Evolutionary conservation across 2,329 filamentous ascomycete species (phyloP).

Genomic region (Alternaria sp.): DNA sequence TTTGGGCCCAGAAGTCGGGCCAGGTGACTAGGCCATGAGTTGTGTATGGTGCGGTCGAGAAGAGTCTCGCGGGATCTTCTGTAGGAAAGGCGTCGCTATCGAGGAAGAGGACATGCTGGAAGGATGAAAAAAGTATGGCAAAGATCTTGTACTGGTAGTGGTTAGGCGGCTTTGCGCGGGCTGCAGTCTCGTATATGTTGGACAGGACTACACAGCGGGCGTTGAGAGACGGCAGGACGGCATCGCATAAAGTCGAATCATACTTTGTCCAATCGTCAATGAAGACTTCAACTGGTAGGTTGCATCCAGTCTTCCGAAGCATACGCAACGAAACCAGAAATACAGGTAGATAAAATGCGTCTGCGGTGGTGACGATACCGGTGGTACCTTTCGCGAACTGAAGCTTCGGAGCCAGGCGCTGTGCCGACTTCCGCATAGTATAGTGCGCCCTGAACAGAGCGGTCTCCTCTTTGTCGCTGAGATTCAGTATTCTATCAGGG

Average conservation of each 20-base stretch:
- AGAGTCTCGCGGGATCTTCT: conserved; percentile 56
- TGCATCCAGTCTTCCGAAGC: conserved; percentile 61
- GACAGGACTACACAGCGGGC: conserved; percentile 51
- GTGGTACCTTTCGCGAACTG: conserved; percentile 52
- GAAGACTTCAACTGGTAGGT: conserved; percentile 59
- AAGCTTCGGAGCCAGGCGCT: conserved; percentile 39
- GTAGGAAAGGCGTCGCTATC: conserved; percentile 66
- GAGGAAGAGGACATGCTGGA: conserved; percentile 67
- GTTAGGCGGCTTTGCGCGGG: conserved; percentile 26
- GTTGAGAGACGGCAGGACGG: conserved; percentile 49
- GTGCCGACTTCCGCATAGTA: conserved; percentile 29
- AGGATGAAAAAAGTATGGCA: conserved; percentile 66
- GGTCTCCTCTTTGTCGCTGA: conserved; percentile 30
- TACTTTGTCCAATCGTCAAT: conserved; percentile 50
- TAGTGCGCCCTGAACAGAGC: conserved; percentile 32
- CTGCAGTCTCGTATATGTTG: conserved; percentile 30
- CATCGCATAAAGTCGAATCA: conserved; percentile 51
- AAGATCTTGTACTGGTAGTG: conserved; percentile 66
- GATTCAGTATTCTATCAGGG: conserved; percentile 23
- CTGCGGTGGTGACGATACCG: conserved; percentile 63
- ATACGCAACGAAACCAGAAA: conserved; percentile 62
- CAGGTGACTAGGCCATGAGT: conserved; percentile 64
- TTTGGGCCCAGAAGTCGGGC: conserved; percentile 64
- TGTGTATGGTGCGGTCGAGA: conserved; percentile 62
- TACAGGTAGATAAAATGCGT: conserved; percentile 59